Evolutionary conservation across 331 rosid genomes (phyloP).

Genomic region (Telfairia occidentalis): DNA sequence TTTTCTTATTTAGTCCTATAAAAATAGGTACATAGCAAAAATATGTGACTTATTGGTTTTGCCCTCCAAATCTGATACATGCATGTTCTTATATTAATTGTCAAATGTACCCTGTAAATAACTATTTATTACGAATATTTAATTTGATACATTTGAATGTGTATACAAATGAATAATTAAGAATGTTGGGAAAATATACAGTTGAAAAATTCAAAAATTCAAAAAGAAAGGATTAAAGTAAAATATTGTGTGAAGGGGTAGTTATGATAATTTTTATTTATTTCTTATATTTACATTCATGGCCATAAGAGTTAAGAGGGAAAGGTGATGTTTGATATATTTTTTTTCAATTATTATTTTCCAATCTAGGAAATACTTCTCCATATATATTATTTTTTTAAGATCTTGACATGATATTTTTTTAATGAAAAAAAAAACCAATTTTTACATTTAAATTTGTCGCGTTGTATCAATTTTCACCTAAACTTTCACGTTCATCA

Average conservation of each 20-base stretch:
- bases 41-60: too few relatives aligned
- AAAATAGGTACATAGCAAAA: background rate
- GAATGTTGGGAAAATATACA: too few relatives aligned
- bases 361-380: background rate
- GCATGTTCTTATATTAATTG: background rate
- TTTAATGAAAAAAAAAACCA: too few relatives aligned
- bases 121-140: background rate
- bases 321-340: background rate
- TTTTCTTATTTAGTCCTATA: background rate
- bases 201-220: too few relatives aligned
- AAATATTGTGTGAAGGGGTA: background rate
- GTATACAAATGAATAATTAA: background rate
- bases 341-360: background rate
- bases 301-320: background rate
- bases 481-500: too few relatives aligned
- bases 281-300: background rate
- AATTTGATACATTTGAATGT: background rate
- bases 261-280: background rate
- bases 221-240: background rate
- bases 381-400: background rate
- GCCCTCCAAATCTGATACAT: too few relatives aligned
- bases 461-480: too few relatives aligned
- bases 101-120: background rate
- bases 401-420: background rate
- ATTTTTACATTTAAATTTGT: too few relatives aligned